phyloP scores from a whole-genome alignment of 352 stramenopile genomes.

The Phytophthora melonis region DNA sequence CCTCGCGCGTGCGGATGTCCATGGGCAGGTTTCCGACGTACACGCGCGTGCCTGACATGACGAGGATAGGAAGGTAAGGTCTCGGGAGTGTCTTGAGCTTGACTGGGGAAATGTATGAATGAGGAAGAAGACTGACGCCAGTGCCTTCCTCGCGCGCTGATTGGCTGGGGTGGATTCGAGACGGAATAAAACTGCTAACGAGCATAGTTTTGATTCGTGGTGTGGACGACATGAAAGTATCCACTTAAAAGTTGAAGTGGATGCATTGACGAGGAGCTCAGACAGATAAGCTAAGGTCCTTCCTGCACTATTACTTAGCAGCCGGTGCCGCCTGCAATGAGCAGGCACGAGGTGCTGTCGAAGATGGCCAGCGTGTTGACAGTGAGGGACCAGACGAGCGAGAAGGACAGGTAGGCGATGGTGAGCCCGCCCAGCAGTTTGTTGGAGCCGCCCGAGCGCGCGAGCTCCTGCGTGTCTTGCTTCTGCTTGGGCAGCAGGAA shows the following conservation, averaged over 20 bases:
- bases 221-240: not conserved
- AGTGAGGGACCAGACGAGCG: slow-evolving; percentile 24
- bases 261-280: not conserved
- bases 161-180: not conserved
- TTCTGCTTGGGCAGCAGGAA: slow-evolving; percentile 29
- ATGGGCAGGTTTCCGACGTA: slow-evolving; percentile 83
- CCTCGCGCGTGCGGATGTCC: slow-evolving; percentile 75
- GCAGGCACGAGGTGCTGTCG: slow-evolving; percentile 27
- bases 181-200: not conserved
- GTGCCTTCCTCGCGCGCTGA: slow-evolving; percentile 7
- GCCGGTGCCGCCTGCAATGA: slow-evolving; percentile 17
- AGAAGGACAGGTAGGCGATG: slow-evolving; percentile 22
- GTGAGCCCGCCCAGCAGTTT: slow-evolving; percentile 19
- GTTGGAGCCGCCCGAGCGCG: slow-evolving; percentile 16
- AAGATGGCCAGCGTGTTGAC: slow-evolving; percentile 33
- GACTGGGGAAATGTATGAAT: slow-evolving; percentile 44
- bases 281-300: not conserved
- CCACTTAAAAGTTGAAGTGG: not conserved
- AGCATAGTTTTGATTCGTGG: not conserved
- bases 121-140: slow-evolving; percentile 14
- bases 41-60: slow-evolving; percentile 56
- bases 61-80: not conserved
- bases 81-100: slow-evolving; percentile 3
- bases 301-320: slow-evolving; percentile 8
- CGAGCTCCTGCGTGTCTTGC: slow-evolving; percentile 23